Percentiles rank a stretch among this genome's conserved stretches.
Conservation (phyloP, 2,329 filamentous ascomycete species). For the Cadophora sp. region DNA sequence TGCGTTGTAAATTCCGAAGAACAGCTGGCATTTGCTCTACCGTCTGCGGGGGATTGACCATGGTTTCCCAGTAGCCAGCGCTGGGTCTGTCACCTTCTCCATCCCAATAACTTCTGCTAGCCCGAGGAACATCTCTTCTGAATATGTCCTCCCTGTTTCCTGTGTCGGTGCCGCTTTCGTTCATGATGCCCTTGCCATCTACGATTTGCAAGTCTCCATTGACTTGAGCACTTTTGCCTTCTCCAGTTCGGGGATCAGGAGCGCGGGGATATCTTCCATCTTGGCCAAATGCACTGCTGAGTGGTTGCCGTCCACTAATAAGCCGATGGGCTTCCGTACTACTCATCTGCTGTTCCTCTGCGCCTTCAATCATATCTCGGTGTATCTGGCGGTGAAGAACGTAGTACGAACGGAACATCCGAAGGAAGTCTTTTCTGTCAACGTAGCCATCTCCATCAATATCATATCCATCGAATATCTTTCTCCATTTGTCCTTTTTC, state of each 20-base stretch:
- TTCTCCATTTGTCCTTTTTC: conserved; percentile 70
- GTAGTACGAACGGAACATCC: conserved; percentile 93
- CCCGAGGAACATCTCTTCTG: conserved; percentile 49
- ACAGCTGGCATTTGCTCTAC: conserved; percentile 34
- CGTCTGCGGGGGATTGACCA: conserved; percentile 41
- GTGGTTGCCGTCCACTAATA: conserved; percentile 74
- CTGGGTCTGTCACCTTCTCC: conserved; percentile 18
- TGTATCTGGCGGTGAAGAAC: conserved; percentile 89
- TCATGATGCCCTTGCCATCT: conserved; percentile 65
- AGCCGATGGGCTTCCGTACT: conserved; percentile 79
- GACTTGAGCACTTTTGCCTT: conserved; percentile 69
- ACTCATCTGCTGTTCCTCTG: conserved; percentile 79
- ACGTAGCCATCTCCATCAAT: conserved; percentile 88
- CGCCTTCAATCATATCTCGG: conserved; percentile 77
- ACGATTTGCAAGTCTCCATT: conserved; percentile 71
- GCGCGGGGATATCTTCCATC: conserved; percentile 71
- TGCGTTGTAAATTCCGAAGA: conserved; percentile 33
- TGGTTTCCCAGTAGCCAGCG: conserved; percentile 40
- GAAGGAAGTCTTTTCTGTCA: conserved; percentile 83
- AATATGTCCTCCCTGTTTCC: conserved; percentile 68
- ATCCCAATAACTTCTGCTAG: conserved; percentile 47
- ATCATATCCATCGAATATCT: conserved; percentile 89
- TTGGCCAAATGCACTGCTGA: conserved; percentile 77
- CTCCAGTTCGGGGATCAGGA: conserved; percentile 62
- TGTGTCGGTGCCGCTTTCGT: conserved; percentile 65